Base-by-base conservation (phyloP, 2,329 filamentous ascomycete genomes). In the Daldinia eschscholtzii region DNA sequence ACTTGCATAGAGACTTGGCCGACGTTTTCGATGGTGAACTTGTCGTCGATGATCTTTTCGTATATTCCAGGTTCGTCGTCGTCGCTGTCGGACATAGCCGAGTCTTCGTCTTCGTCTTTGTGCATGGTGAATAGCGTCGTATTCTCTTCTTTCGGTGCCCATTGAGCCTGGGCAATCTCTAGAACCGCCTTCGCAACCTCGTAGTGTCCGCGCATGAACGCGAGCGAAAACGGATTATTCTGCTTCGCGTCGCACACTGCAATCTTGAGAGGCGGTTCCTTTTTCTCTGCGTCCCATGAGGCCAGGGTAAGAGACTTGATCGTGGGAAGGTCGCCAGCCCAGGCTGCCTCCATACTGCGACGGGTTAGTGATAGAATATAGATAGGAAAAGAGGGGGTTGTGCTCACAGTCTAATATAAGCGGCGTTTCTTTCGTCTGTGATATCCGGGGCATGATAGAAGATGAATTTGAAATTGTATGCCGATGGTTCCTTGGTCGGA, bases 1-100 rank as follows among this genome's bases (percentile, higher is more conserved):
- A 93, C 91, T 62, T 91, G 85, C 75, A 87, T 89, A 0, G 87
- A 88, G 3, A 92, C 83, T 70, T 92, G 87, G 0, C 91, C 91
- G 64, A 96, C 85, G 72, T 93, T 89, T 15, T 96, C 91, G 59
- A 95, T 86, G 0, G 93, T 96, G 76, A 92, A 93, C 39, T 86
- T 83, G 12, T 91, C 87, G 71, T 91, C 87, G 30, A 93, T 81
- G 44, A 89, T 82, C 66, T 90, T 85, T 15, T 80, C 81, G 55
- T 83, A 81, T 44, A 88, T 83, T 6, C 81, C 80, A 18, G 83
- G 83, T 48, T 81, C 80, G 3, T 77, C 79, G 3, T 77, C 79
- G n/a, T 79, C 77, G 23, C 23, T 28, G 6, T 57, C 53, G 3
- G 33, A 57, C 6, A 42, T 37, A 1, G 30, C 78, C 20, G 71